Base-by-base conservation (phyloP, 768 basidiomycete genomes). In the Austroboletus festivus region DNA sequence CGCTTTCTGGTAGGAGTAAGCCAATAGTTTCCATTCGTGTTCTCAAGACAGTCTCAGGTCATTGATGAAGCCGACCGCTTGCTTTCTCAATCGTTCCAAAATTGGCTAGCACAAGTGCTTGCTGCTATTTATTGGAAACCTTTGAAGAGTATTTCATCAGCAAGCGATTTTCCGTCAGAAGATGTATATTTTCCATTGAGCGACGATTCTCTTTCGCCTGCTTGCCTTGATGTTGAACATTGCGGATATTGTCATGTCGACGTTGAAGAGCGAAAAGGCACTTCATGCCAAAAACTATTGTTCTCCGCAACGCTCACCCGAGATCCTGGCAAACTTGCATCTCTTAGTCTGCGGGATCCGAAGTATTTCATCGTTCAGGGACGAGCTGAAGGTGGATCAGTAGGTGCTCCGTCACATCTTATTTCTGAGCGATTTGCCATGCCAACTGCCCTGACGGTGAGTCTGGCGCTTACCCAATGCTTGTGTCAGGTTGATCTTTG, bases 1-100 rank as follows among this genome's bases (percentile, higher is more conserved):
- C 85, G 94, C n/a, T 98, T 93, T 67, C 72, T 98, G 51, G 95
- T 92, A 60, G 22, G 85, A 72, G 24, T n/a, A 23, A 19, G 33
- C 26, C 18, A 22, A 6, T 47, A 19, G 3, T 13, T 42, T 15
- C 5, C 20, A 10, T 22, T n/a, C 35, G 16, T 35, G 10, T 19
- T 22, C 26, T 46, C n/a, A 55, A 43, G n/a, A 26, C 2, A 7
- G 23, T 21, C 22, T 10, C 49, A 95, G 93, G 85, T 98, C 23
- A 91, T 99, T 47, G 96, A 99, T 65, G 96, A 99, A 70, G 96
- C 96, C 0, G 96, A 99, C 63, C 81, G 93, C n/a, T 76, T 99
- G 0, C 76, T 99, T 9, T 86, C 89, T 10, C 93, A 97, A 64
- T 92, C 91, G 1, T 98, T 96, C 70, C 93, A 98, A 67, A 89